Conservation (phyloP, 192 early-diverging fungal species). For the Gaertneriomyces sp. region DNA sequence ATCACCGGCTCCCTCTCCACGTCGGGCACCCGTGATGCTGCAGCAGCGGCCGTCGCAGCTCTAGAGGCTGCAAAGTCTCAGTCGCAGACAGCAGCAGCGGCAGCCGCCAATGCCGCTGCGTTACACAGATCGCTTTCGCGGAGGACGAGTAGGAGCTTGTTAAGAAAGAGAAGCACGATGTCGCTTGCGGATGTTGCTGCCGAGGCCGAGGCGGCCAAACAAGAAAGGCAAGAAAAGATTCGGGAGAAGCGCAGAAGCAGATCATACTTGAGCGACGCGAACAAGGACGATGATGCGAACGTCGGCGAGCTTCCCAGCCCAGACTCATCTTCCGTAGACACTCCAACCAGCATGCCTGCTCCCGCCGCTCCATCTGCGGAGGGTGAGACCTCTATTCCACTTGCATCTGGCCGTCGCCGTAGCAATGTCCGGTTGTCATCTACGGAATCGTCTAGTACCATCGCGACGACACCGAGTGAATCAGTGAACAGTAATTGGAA, state of each 20-base stretch:
- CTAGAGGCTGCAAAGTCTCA: conserved; percentile 17
- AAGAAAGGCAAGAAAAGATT: conserved; percentile 45
- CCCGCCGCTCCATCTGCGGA: conserved; percentile 26
- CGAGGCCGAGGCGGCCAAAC: conserved; percentile 35
- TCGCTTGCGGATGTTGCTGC: conserved; percentile 29
- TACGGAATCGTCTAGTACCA: background rate
- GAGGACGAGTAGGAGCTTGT: conserved; percentile 6
- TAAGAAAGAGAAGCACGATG: conserved; percentile 19
- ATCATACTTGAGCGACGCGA: background rate
- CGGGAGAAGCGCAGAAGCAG: conserved; percentile 38
- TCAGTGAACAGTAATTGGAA: no score
- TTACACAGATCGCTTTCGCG: conserved; percentile 8
- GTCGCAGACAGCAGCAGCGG: conserved; percentile 9
- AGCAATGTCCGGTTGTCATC: background rate
- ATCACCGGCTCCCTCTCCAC: background rate
- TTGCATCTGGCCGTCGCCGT: conserved; percentile 19
- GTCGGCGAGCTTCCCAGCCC: no score
- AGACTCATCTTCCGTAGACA: no score
- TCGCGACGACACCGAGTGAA: no score
- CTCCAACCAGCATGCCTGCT: background rate
- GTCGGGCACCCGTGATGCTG: conserved; percentile 8
- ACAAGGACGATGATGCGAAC: no score
- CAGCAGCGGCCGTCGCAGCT: conserved; percentile 21
- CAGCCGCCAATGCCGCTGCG: conserved; percentile 1
- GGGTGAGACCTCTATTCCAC: conserved; percentile 6